phyloP scores from a whole-genome alignment of 306 rosid species.

The Hylodesmum podocarpum region DNA sequence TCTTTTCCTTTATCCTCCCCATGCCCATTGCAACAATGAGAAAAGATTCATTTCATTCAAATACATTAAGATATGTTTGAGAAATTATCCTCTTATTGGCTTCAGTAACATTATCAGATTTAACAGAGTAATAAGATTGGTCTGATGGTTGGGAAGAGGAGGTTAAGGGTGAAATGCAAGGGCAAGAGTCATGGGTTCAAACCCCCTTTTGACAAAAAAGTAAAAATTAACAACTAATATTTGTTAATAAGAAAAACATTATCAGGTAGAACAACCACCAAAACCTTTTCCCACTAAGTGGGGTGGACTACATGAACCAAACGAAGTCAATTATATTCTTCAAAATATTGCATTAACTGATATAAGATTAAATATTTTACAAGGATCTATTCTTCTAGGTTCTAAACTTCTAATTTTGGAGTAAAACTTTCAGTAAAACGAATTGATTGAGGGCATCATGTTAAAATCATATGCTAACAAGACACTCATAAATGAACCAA shows the following conservation, averaged over 20 bases:
- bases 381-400: background rate
- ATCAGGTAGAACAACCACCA: background rate
- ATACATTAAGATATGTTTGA: background rate
- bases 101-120: background rate
- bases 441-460: background rate
- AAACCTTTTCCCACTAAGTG: background rate
- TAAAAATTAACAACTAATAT: too few species aligned
- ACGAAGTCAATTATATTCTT: background rate
- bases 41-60: background rate
- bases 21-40: background rate
- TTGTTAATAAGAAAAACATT: too few species aligned
- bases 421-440: background rate
- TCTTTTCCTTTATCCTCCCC: background rate
- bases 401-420: background rate
- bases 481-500: background rate
- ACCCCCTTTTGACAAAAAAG: too few species aligned
- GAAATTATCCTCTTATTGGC: constrained; percentile 1
- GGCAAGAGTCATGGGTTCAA: too few species aligned
- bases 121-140: too few species aligned
- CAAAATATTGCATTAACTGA: background rate
- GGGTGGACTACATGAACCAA: background rate
- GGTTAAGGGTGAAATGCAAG: too few species aligned
- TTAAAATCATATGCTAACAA: background rate
- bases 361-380: background rate
- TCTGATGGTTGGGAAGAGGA: too few species aligned